A percentile compares a stretch with the other conserved stretches of the same genome.
These are phyloP conservation scores for Stagonosporopsis vannaccii DNA, from an alignment of 2,329 filamentous ascomycete genomes.

Conservation along the genomic window DNA sequence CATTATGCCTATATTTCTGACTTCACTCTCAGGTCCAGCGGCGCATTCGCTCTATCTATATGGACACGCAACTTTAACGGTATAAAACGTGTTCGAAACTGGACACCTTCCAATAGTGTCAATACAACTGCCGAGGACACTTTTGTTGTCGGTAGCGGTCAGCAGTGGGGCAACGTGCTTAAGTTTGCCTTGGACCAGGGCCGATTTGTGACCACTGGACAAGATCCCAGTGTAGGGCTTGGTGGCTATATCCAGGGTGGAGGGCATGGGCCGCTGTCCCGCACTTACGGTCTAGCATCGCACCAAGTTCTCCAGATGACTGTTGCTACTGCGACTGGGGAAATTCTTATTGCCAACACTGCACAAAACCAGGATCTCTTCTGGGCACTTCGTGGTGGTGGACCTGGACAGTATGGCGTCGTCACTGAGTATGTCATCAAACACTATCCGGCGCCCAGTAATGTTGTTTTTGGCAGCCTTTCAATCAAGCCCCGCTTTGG, in stretches of 20 bases:
- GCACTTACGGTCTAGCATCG: constrained; percentile 44
- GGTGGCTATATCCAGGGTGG: constrained; percentile 52
- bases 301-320: constrained; percentile 23
- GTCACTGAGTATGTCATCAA: constrained; percentile 24
- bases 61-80: constrained; percentile 31
- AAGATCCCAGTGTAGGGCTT: constrained; percentile 55
- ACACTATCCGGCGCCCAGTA: constrained; percentile 23
- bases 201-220: constrained; percentile 13
- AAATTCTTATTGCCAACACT: constrained; percentile 19
- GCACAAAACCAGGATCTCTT: constrained; percentile 23
- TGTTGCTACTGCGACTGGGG: constrained; percentile 19
- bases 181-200: not conserved
- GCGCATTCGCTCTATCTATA: constrained; percentile 24
- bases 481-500: constrained; percentile 10
- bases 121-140: constrained; percentile 21
- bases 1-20: not conserved
- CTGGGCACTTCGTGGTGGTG: constrained; percentile 26
- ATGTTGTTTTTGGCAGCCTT: constrained; percentile 13
- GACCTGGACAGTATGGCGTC: constrained; percentile 23
- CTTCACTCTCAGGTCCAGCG: constrained; percentile 19
- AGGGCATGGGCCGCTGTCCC: constrained; percentile 60
- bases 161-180: constrained; percentile 17
- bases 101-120: constrained; percentile 1
- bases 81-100: constrained; percentile 10
- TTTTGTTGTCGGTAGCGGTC: constrained; percentile 28